Base-by-base conservation (phyloP, 179 eudicot genomes). In the Spinacia oleracea region DNA sequence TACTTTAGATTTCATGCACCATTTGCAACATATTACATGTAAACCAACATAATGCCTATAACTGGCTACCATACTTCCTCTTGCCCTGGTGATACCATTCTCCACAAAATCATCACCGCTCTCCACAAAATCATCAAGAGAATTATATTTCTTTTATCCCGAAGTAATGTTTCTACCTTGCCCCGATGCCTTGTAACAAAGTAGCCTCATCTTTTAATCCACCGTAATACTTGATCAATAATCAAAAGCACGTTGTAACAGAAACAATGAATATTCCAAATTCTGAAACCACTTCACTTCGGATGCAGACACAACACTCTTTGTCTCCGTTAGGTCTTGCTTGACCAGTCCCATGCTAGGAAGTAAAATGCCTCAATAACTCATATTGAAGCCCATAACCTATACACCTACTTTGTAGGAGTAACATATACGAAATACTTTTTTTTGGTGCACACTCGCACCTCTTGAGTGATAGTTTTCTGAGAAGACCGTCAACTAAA, bases 351-450 rank as follows among this genome's bases (percentile, higher is more conserved):
- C 71, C 35, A 62, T 32, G 27, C 40, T 48, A n/a, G n/a, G n/a
- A n/a, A 60, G 56, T 79, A 40, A 65, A 45, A 42, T 18, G 73
- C 77, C 55, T 71, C 77, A 59, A 34, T 71, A 79, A 55, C 46
- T 65, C 74, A 45, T 53, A 70, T 18, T 62, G 77, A 80, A 80
- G 74, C 76, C 63, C 31, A 16, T 27, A 75, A 60, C 64, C 77
- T 35, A 32, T 82, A 79, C 29, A 34, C 63, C 55, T 29, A 69
- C 38, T 78, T 66, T 70, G 59, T 16, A 78, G 18, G 50, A n/a
- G 58, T 70, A 59, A 35, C 50, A 43, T 45, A 46, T 27, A n/a
- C 25, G n/a, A n/a, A n/a, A n/a, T n/a, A n/a, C n/a, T n/a, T n/a
- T n/a, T 50, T 70, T 38, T 64, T 60, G 51, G 56, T 74, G 38